phyloP scores from a whole-genome alignment of 495 filamentous ascomycete genomes.

The Cercophora scortea region DNA sequence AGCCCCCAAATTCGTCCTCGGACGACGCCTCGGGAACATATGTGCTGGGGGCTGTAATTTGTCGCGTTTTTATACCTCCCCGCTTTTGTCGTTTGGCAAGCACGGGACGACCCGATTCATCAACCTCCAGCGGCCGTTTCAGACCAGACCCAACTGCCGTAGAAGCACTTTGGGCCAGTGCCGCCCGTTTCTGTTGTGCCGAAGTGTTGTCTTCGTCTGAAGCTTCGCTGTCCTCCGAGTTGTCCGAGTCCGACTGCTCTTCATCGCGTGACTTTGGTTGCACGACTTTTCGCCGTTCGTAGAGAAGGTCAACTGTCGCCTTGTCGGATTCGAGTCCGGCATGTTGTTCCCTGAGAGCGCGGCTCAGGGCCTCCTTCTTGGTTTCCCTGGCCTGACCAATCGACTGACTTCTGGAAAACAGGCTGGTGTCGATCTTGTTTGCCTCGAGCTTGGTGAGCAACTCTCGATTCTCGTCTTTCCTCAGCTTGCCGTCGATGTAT shows the following conservation, averaged over 20 bases:
- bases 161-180: background rate
- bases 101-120: constrained; percentile 67
- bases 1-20: constrained; percentile 32
- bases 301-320: constrained; percentile 28
- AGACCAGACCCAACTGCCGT: constrained; percentile 62
- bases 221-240: constrained; percentile 24
- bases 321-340: constrained; percentile 49
- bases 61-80: constrained; percentile 43
- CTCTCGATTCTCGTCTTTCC: constrained; percentile 85
- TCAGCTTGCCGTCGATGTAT: constrained; percentile 94
- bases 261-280: constrained; percentile 7
- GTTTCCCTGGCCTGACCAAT: constrained; percentile 60
- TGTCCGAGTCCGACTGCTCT: constrained; percentile 15
- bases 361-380: constrained; percentile 56
- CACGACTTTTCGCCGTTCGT: constrained; percentile 14
- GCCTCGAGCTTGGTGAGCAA: constrained; percentile 74
- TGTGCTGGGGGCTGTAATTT: constrained; percentile 17
- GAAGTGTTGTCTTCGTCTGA: constrained; percentile 2
- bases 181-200: background rate
- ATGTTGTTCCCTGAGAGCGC: constrained; percentile 49
- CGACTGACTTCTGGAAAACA: constrained; percentile 66
- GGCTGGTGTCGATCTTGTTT: constrained; percentile 71
- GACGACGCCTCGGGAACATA: constrained; percentile 17
- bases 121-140: constrained; percentile 76
- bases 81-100: constrained; percentile 61